phyloP scores from a whole-genome alignment of 23 red algal species.

The Cyanidiococcus yangmingshanensis region DNA sequence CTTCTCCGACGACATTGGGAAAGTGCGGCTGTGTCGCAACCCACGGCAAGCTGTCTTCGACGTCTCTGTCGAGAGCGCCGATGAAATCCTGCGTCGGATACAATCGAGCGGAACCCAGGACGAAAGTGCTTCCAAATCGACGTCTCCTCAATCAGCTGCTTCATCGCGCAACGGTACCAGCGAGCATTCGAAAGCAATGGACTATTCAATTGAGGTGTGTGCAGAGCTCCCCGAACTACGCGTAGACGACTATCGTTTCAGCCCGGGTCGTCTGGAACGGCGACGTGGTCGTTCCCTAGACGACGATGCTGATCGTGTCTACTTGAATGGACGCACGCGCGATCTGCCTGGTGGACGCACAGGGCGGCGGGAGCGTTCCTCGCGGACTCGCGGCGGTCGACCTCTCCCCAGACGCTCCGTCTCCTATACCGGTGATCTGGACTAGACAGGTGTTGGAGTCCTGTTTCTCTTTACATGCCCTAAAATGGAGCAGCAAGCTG shows the following conservation, averaged over 20 bases:
- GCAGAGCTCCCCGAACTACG: neutral
- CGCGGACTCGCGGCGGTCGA: neutral
- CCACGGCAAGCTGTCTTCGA: constrained; percentile 54
- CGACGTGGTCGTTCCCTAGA: neutral
- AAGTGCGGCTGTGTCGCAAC: constrained; percentile 68
- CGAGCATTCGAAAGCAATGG: too few relatives aligned
- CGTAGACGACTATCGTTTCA: neutral
- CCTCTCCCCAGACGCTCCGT: neutral
- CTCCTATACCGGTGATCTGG: neutral
- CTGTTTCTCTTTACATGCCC: too few relatives aligned
- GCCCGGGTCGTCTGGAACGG: neutral
- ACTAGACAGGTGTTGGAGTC: neutral
- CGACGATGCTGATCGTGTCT: neutral
- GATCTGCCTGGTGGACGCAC: neutral
- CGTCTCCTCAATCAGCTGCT: too few relatives aligned
- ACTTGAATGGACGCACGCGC: neutral
- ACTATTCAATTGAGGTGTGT: neutral
- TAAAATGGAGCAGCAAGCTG: too few relatives aligned
- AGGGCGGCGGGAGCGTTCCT: neutral
- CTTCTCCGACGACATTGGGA: constrained; percentile 38
- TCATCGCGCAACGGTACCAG: too few relatives aligned
- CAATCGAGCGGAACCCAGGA: neutral
- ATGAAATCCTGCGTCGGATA: constrained; percentile 21
- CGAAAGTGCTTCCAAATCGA: too few relatives aligned
- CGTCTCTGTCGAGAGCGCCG: constrained; percentile 37